Conservation (phyloP, 2,329 filamentous ascomycete species). For the Colletotrichum paranaense region DNA sequence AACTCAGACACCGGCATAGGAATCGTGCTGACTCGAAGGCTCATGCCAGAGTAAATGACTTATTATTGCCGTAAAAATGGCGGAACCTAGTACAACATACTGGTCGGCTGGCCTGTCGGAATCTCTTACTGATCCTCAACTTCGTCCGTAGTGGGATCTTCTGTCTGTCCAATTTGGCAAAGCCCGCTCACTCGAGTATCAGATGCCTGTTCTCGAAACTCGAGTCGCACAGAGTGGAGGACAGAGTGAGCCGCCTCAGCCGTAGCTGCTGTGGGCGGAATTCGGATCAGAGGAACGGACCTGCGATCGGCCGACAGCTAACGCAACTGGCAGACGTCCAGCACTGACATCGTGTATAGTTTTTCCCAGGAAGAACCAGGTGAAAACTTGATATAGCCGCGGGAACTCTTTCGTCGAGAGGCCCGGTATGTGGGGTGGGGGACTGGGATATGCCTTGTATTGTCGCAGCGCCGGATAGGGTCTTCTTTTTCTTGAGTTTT, state of each 20-base stretch:
- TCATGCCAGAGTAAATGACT: background rate
- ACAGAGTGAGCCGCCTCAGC: background rate
- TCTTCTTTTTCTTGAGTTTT: background rate
- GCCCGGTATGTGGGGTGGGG: background rate
- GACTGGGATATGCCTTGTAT: background rate
- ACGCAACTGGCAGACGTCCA: background rate
- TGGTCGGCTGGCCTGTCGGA: background rate
- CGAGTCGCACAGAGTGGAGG: background rate
- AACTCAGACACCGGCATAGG: background rate
- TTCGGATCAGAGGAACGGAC: background rate
- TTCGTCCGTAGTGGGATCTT: background rate
- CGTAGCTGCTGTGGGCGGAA: background rate
- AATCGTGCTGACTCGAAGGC: background rate
- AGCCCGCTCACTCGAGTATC: background rate
- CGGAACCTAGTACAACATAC: background rate
- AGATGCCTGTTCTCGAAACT: background rate
- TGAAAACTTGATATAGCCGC: background rate
- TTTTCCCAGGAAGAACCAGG: background rate
- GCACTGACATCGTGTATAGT: background rate
- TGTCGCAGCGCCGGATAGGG: background rate
- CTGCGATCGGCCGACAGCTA: background rate
- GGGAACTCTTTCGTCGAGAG: background rate
- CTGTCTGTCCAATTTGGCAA: background rate
- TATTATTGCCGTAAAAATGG: background rate
- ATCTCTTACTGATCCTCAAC: background rate